phyloP scores from a whole-genome alignment of 345 rosid species.

The Gossypium longicalyx region DNA sequence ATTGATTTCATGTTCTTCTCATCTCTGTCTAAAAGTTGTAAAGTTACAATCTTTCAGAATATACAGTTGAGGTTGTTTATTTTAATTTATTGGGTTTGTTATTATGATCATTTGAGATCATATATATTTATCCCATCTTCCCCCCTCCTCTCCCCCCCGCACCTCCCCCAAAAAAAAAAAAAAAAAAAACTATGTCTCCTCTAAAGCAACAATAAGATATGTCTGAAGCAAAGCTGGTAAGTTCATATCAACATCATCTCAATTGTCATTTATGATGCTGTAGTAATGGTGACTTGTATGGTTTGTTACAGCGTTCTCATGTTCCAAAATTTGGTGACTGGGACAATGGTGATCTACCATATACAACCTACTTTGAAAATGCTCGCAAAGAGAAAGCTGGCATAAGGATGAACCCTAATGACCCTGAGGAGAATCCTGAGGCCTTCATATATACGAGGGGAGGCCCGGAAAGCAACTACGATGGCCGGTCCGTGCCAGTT shows the following conservation, averaged over 20 bases:
- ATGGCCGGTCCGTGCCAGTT: not conserved
- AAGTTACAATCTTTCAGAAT: not conserved
- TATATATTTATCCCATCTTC: not conserved
- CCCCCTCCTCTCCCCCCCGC: not conserved
- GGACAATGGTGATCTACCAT: constrained; percentile 42
- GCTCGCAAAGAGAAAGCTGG: constrained; percentile 43
- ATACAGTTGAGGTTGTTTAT: not conserved
- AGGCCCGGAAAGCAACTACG: not conserved
- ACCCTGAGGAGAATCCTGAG: constrained; percentile 51
- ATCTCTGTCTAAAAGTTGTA: not conserved
- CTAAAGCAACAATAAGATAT: not conserved
- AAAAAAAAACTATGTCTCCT: not conserved
- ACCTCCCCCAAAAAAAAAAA: too few species aligned
- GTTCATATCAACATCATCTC: not conserved
- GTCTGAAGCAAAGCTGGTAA: constrained; percentile 1
- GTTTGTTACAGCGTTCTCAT: constrained; percentile 27
- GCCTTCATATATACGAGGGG: constrained; percentile 24
- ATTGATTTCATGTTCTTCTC: not conserved
- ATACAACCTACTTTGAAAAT: constrained; percentile 51
- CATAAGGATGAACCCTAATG: constrained; percentile 44
- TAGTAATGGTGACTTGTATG: not conserved
- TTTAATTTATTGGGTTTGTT: not conserved
- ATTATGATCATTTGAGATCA: not conserved
- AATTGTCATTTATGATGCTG: not conserved
- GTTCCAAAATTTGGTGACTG: constrained; percentile 56